Evolutionary conservation across 2,329 filamentous ascomycete genomes (phyloP).

Genomic region (Stemphylium lycopersici): DNA sequence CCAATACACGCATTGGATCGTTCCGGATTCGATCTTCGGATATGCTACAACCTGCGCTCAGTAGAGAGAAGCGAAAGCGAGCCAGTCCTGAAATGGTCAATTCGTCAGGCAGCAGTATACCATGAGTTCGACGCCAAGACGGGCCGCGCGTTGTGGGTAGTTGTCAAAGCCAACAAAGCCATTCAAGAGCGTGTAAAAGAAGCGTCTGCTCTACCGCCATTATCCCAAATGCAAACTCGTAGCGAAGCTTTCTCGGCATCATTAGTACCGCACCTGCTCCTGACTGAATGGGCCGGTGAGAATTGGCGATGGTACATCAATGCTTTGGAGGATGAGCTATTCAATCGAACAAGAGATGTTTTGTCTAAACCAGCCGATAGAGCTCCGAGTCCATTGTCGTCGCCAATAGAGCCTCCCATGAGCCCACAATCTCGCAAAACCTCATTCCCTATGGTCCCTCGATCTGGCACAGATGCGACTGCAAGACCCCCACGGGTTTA

Average conservation of each 20-base stretch:
- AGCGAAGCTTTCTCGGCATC: conserved; percentile 23
- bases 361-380: conserved; percentile 14
- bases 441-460: too few species aligned
- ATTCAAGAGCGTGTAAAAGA: conserved; percentile 40
- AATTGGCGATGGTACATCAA: conserved; percentile 54
- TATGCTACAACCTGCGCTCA: conserved; percentile 52
- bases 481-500: background rate
- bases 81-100: conserved; percentile 40
- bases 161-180: conserved; percentile 47
- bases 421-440: background rate
- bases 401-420: background rate
- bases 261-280: conserved; percentile 43
- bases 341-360: conserved; percentile 21
- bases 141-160: conserved; percentile 45
- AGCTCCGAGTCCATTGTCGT: conserved; percentile 1
- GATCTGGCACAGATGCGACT: background rate
- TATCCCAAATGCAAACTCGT: background rate
- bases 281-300: conserved; percentile 49
- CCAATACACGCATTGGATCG: conserved; percentile 35
- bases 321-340: conserved; percentile 42
- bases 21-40: conserved; percentile 45
- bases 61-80: conserved; percentile 33
- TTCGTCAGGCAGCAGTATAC: conserved; percentile 47
- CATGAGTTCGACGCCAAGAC: conserved; percentile 50
- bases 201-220: conserved; percentile 3